A percentile compares a stretch with the other conserved stretches of the same genome.
phyloP scores from a whole-genome alignment of 108 stramenopile species.

The Conticribra weissflogii region DNA sequence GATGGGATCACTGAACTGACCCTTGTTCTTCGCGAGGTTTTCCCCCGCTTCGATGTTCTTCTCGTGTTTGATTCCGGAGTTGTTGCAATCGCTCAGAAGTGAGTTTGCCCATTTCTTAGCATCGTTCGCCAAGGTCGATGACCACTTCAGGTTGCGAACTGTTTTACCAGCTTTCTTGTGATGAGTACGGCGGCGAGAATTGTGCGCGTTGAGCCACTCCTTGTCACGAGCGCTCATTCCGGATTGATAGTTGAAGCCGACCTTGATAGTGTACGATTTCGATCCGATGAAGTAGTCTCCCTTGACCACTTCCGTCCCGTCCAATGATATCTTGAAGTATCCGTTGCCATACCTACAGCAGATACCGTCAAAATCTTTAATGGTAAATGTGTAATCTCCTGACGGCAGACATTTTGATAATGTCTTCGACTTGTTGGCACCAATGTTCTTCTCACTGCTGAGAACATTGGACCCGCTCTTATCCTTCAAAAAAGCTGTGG shows the following conservation, averaged over 20 bases:
- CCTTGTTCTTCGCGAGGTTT: slow-evolving; percentile 37
- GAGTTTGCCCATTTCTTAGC: slow-evolving; percentile 11
- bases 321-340: slow-evolving; percentile 16
- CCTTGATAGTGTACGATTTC: slow-evolving; percentile 21
- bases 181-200: slow-evolving; percentile 15
- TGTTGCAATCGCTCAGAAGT: slow-evolving; percentile 7
- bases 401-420: slow-evolving; percentile 16
- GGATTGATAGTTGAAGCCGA: slow-evolving; percentile 22
- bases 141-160: slow-evolving; percentile 22
- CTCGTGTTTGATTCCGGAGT: slow-evolving; percentile 7
- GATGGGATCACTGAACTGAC: too few relatives aligned
- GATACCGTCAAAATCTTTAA: slow-evolving; percentile 26
- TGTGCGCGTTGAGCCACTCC: slow-evolving; percentile 39
- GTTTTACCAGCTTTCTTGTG: slow-evolving; percentile 18
- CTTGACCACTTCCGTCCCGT: slow-evolving; percentile 19
- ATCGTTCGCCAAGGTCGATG: slow-evolving; percentile 12
- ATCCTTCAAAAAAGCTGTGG: slow-evolving; percentile 14
- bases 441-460: slow-evolving; percentile 19
- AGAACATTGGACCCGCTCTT: slow-evolving; percentile 12
- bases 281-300: slow-evolving; percentile 27
- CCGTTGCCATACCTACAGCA: slow-evolving; percentile 36
- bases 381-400: slow-evolving; percentile 18
- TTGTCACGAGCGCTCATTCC: slow-evolving; percentile 23
- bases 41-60: slow-evolving; percentile 19
- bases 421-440: slow-evolving; percentile 24